Evolutionary conservation across 352 stramenopile genomes (phyloP).

Genomic region (Globisporangium abappressorium): DNA sequence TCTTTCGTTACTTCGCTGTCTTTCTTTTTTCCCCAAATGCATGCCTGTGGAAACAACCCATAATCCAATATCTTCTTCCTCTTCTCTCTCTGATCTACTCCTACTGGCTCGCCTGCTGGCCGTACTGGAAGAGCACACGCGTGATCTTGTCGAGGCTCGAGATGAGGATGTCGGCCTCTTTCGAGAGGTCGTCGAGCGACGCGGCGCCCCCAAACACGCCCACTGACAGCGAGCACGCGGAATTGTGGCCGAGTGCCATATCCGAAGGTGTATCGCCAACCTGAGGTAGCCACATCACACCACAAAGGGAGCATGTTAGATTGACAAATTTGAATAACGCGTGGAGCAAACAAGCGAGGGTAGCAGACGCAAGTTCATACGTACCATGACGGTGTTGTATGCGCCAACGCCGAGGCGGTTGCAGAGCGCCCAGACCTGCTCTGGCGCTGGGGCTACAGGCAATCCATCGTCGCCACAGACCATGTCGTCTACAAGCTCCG

Average conservation of each 20-base stretch:
- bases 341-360: not conserved
- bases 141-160: slow-evolving; percentile 41
- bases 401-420: slow-evolving; percentile 31
- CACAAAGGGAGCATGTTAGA: not conserved
- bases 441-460: slow-evolving; percentile 25
- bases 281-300: slow-evolving; percentile 6
- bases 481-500: slow-evolving; percentile 36
- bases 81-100: not conserved
- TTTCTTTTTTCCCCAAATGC: no score
- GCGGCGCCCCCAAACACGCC: slow-evolving; percentile 43
- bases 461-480: slow-evolving; percentile 48
- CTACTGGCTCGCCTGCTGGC: slow-evolving; percentile 13
- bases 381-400: slow-evolving; percentile 43
- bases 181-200: slow-evolving; percentile 34
- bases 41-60: no score
- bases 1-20: no score
- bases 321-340: not conserved
- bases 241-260: slow-evolving; percentile 31
- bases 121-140: slow-evolving; percentile 41
- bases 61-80: no score
- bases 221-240: slow-evolving; percentile 36
- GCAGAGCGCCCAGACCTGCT: slow-evolving; percentile 45
- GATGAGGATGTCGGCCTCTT: slow-evolving; percentile 48
- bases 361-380: not conserved
- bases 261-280: slow-evolving; percentile 50